A percentile compares a stretch with the other conserved stretches of the same genome.
Evolutionary conservation across 2,329 filamentous ascomycete species (phyloP).

Genomic region (Biscogniauxia mediterranea): DNA sequence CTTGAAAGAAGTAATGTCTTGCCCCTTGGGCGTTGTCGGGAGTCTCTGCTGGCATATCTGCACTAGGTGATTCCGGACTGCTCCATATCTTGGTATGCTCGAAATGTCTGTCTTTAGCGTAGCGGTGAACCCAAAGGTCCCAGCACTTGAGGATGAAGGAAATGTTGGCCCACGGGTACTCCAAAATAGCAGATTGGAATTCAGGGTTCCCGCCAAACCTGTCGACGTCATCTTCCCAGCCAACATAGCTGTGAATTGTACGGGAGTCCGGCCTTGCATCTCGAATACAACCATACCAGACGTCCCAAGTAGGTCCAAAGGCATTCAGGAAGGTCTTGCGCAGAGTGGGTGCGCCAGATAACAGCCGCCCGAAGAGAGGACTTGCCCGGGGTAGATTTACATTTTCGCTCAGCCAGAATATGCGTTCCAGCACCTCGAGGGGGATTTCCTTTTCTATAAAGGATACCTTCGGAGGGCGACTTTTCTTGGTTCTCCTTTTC

Average conservation of each 20-base stretch:
- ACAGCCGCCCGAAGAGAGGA: slow-evolving; percentile 42
- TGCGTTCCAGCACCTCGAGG: slow-evolving; percentile 51
- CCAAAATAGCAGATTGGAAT: slow-evolving; percentile 47
- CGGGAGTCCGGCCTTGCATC: slow-evolving; percentile 14
- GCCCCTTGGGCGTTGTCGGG: slow-evolving; percentile 10
- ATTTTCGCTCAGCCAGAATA: slow-evolving; percentile 51
- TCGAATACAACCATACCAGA: slow-evolving; percentile 35
- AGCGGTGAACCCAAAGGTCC: slow-evolving; percentile 44
- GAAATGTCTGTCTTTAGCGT: slow-evolving; percentile 35
- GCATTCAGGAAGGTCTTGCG: slow-evolving; percentile 35
- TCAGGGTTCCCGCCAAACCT: slow-evolving; percentile 37
- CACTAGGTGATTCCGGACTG: slow-evolving; percentile 18
- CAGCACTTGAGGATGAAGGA: slow-evolving; percentile 47
- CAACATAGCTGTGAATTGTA: slow-evolving; percentile 17
- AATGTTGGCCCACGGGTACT: slow-evolving; percentile 44
- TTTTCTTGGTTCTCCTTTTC: slow-evolving; percentile 13
- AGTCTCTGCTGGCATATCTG: slow-evolving; percentile 18
- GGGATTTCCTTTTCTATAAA: slow-evolving; percentile 42
- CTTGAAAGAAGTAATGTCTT: slow-evolving; percentile 23
- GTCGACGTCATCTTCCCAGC: slow-evolving; percentile 32
- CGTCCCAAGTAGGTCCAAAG: slow-evolving; percentile 42
- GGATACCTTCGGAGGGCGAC: slow-evolving; percentile 17
- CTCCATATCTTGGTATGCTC: slow-evolving; percentile 32
- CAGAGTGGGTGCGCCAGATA: slow-evolving; percentile 40
- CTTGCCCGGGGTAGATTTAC: slow-evolving; percentile 46